Evolutionary conservation across 371 early-diverging fungal genomes (phyloP), one percentile per base, ranked within the genome.

Genomic region (Apophysomyces ossiformis): DNA sequence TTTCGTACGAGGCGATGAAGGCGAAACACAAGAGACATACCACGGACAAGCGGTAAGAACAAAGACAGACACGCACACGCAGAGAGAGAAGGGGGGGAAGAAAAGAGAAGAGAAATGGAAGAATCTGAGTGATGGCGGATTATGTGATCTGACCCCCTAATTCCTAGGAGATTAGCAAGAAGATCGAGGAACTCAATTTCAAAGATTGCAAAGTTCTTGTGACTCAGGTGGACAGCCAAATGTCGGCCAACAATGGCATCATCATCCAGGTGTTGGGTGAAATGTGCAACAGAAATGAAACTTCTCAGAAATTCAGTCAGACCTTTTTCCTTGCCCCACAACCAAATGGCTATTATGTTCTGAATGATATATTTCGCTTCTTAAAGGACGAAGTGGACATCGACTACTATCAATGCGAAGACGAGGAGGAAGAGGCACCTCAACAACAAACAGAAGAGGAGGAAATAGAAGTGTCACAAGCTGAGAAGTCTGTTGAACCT

Each of bases 301-400:
- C 90, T n/a, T 83, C 90, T 16, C 91, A 90, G 78, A 92, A 92
- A 75, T 97, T 96, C 69, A 86, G 85, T 32, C 96, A 97, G 76
- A 94, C 96, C 37, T 96, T 97, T 77, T 89, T 94, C 71, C 80
- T 97, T 45, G 95, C 93, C 36, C 89, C 87, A 67, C 93, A 95
- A 75, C 89, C 90, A 38, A 86, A 87, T 62, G 95, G 96, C 26
- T 97, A 92, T 84, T 95, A 88, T 75, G 92, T 96, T 37, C 79
- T 90, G 78, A 96, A 95, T 75, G 96, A 96, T 79, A 94, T 97
- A 64, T 90, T 96, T 83, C 91, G 97, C 58, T 97, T 90, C 84
- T 73, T 95, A 66, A 90, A 90, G 74, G 95, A 95, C 16, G 92
- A 90, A 59, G 76, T 71, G 15, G 67, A 71, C 32, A 67, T 67